Base-by-base conservation (phyloP, 805 yeast genomes). In the Yarrowia sp. region DNA sequence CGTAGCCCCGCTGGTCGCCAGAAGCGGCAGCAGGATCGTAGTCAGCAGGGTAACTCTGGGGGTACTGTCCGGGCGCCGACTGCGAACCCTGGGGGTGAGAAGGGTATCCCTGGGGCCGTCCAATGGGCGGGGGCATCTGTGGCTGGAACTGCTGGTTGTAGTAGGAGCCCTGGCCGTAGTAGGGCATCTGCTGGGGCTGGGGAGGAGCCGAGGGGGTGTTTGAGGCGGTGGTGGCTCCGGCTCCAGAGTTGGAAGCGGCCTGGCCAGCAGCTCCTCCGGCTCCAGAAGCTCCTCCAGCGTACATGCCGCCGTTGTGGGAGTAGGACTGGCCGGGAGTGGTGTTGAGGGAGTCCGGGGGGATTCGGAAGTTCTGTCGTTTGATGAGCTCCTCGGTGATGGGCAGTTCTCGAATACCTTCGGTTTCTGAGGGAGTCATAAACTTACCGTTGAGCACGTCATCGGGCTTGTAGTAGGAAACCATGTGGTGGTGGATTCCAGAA, bases 401-500 rank as follows among this genome's bases (percentile, higher is more conserved):
- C 0, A 84, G 67, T 66, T 83, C 81, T 66, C 81, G 81, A 64
- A 90, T 79, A 19, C 72, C 69, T 8, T 82, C 80, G 8, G 82
- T 75, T 43, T 82, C 82, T 4, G 84, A 77, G 0, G 96, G 96
- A 26, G 86, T 77, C 0, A 74, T 70, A 51, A 92, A 77, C 43
- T 76, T 78, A 5, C 86, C 85, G 35, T 78, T 77, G 61, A 83
- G 71, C 4, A 91, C 95, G 73, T 92, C 97, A 21, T 83, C 83
- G 0, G 91, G 87, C 32, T 83, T 78, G 72, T 90, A 92, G 75
- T 92, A 92, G 9, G 92, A 85, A 2, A 92, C 85, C 65, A 92
- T 75, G 71, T 93, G 97, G 65, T 71, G 74, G 7, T 70, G 70
- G 32, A 70, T 66, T 21, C 76, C 75, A 22, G 75, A 74, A 16